Base-by-base conservation (phyloP, 2,329 filamentous ascomycete genomes). In the Trichophyton schoenleinii region DNA sequence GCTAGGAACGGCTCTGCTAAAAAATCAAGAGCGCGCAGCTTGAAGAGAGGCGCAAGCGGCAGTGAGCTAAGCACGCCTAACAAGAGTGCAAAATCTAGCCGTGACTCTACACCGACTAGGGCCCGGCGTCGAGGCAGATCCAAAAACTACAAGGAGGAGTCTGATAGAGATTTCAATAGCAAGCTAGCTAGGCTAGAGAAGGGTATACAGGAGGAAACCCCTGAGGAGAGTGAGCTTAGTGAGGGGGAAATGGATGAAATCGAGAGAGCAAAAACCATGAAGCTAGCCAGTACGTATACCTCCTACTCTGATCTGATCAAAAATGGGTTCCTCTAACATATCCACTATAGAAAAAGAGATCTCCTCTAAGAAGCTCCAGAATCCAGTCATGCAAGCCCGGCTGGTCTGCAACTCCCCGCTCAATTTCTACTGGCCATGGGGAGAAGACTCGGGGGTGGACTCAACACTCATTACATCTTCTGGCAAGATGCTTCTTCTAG, bases 341-440 rank as follows among this genome's bases (percentile, higher is more conserved):
- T 31, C 31, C 28, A 34, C 0, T 13, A 63, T 69, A 85, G 85
- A 92, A 71, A 87, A 88, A 60, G 89, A 96, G 71, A 89, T 97
- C n/a, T 80, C 85, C 2, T 83, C 84, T 49, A 97, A 97, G 77
- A 96, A 95, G 69, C 80, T 97, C 1, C 91, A 94, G 55, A 99
- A 99, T 66, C 88, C 91, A 0, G 76, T 97, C 20, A 90, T 96
- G 80, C 94, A 99, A 71, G 83, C 96, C 2, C 87, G 94, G 0
- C 81, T 96, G 0, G 90, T 89, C 9, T 97, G 94, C 74, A 96
- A 99, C 72, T 89, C 86, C 0, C 94, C 94, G 0, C 91, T 96
- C 74, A 95, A 96, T 70, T 97, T 99, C 72, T 97, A 95, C 75
- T 95, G 91, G 70, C 92, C 94, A 0, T 97, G 92, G 83, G 79